phyloP scores from a whole-genome alignment of 2,329 filamentous ascomycete species.

The Diaporthe australafricana region DNA sequence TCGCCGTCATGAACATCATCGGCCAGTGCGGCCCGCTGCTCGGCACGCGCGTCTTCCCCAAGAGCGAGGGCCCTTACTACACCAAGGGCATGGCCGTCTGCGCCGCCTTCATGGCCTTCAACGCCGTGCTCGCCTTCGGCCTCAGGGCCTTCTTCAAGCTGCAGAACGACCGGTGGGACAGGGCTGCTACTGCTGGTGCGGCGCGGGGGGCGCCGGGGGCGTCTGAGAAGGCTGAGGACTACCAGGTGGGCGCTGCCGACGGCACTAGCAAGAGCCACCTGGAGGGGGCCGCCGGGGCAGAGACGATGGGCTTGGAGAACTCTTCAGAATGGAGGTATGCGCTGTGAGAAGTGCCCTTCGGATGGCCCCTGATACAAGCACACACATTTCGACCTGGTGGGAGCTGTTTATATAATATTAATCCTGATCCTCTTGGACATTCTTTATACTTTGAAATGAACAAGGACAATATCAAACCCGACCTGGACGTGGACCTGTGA shows the following conservation, averaged over 20 bases:
- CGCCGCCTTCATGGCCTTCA: slow-evolving; percentile 56
- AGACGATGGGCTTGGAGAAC: slow-evolving; percentile 17
- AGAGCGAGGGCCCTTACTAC: slow-evolving; percentile 50
- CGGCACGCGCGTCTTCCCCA: slow-evolving; percentile 73
- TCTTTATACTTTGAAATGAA: background rate
- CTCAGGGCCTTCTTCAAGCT: slow-evolving; percentile 48
- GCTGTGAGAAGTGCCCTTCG: background rate
- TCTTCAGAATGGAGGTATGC: slow-evolving; percentile 31
- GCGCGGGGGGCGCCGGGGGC: slow-evolving; percentile 40
- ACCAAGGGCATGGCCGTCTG: slow-evolving; percentile 53
- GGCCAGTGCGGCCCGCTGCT: slow-evolving; percentile 73
- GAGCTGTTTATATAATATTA: background rate
- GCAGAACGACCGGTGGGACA: slow-evolving; percentile 49
- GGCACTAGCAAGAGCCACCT: background rate
- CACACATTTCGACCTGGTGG: background rate
- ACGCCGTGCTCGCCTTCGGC: slow-evolving; percentile 48
- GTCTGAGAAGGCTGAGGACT: slow-evolving; percentile 4
- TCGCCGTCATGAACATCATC: slow-evolving; percentile 71
- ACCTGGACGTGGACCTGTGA: too few species aligned
- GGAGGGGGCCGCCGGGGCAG: background rate
- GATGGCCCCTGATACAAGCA: background rate
- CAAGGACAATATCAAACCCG: background rate
- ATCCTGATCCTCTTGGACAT: background rate
- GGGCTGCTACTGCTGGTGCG: slow-evolving; percentile 40
- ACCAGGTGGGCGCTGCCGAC: background rate